Conservation (phyloP, 2,329 filamentous ascomycete species). For the Sporothrix variecibatus region DNA sequence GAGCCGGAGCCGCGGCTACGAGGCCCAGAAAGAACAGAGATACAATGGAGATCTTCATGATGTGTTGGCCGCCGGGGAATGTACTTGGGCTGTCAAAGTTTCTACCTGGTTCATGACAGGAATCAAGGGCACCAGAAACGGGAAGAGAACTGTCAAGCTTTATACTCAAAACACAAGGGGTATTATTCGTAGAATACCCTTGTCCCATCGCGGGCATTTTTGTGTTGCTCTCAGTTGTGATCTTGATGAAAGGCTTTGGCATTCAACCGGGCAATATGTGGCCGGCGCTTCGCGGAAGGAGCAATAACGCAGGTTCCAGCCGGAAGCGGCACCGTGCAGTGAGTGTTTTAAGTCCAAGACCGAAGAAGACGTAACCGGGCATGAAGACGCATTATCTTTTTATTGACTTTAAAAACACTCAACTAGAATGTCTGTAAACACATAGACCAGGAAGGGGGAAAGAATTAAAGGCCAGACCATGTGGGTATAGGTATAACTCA, state of each 20-base stretch:
- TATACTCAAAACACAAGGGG: neutral
- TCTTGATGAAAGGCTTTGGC: too few relatives aligned
- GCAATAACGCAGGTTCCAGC: neutral
- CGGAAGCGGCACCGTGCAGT: neutral
- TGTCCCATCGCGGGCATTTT: neutral
- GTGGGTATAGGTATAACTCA: neutral
- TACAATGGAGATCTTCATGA: neutral
- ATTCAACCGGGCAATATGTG: slow-evolving; percentile 3
- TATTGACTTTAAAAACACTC: neutral
- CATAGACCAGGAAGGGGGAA: neutral
- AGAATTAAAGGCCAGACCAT: neutral
- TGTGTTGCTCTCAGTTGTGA: too few relatives aligned
- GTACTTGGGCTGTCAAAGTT: neutral
- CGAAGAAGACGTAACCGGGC: neutral
- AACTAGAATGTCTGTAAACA: neutral
- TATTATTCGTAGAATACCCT: neutral
- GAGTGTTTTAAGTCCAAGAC: neutral
- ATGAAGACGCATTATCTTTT: neutral
- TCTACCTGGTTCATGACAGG: neutral
- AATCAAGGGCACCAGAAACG: neutral
- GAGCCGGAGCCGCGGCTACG: slow-evolving; percentile 12
- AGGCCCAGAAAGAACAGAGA: neutral
- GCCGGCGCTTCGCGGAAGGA: neutral
- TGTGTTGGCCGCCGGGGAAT: neutral
- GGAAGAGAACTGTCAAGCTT: neutral